Base-by-base conservation (phyloP, 306 rosid genomes). In the Vigna hirtella region DNA sequence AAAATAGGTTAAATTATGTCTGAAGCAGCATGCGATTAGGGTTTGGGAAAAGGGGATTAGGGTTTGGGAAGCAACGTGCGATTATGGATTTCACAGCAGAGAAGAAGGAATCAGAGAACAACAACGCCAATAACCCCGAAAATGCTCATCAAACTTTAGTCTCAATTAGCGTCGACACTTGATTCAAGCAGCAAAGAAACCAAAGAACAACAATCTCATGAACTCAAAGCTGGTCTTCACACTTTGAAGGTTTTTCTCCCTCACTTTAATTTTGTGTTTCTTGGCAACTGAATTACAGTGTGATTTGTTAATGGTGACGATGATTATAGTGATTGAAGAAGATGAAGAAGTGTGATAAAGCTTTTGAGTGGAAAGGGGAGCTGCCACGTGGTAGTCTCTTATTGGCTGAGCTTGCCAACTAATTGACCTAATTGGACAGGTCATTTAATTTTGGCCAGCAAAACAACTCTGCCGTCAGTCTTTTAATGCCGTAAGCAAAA, bases 191-290 rank as follows among this genome's bases (percentile, higher is more conserved):
- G 9, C 79, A 77, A 73, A 81, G 88, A 78, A 78, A 69, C 72
- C 28, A 86, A 85, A 74, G 86, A 85, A 52, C 81, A 85, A 17
- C 83, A 78, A 70, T 56, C 81, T 6, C 86, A 81, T 63, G 88
- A 77, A 40, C 85, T 85, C 79, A 75, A 85, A 75, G 86, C 80
- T 34, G 82, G 84, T 53, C 86, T 85, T 85, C 88, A 78, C 52
- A 86, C 88, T 7, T 72, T 82, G 0, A 85, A 85, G 86, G 88
- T 82, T 81, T 62, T 4, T 47, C 48, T 57, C 14, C 65, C 24
- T 9, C 42, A 9, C 47, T 66, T 43, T 16, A 64, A 14, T 24
- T 24, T 57, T 63, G 40, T 7, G 53, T 5, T 65, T 71, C 16
- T 62, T 53, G 61, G 1, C 70, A 4, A 40, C 34, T 20, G 1